Evolutionary conservation across 768 basidiomycete genomes (phyloP).

Genomic region (Xerocomus potaroensis): DNA sequence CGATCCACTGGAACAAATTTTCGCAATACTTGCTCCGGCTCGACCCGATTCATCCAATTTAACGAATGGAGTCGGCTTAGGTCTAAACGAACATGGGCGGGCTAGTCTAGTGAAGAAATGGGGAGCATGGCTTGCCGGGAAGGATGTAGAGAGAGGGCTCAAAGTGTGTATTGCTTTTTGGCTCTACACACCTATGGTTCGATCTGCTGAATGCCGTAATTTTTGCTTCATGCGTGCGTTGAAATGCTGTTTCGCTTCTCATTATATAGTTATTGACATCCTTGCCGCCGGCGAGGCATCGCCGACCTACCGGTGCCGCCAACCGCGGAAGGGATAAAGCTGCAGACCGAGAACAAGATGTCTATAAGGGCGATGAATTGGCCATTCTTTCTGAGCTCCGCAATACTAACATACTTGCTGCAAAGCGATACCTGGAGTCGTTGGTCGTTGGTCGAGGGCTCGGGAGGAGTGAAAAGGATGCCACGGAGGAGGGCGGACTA

Average conservation of each 20-base stretch:
- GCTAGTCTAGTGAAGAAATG: constrained; percentile 61
- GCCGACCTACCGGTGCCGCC: constrained; percentile 15
- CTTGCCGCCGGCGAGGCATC: constrained; percentile 14
- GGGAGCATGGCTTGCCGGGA: constrained; percentile 75
- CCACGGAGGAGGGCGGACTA: constrained; percentile 32
- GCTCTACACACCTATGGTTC: background rate
- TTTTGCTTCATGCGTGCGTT: background rate
- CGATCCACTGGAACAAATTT: constrained; percentile 29
- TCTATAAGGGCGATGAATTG: constrained; percentile 23
- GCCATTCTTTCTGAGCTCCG: constrained; percentile 28
- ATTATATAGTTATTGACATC: constrained; percentile 21
- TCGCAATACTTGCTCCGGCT: constrained; percentile 19
- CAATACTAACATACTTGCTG: constrained; percentile 38
- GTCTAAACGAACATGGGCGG: constrained; percentile 39
- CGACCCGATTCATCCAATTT: constrained; percentile 4
- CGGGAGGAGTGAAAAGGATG: constrained; percentile 23
- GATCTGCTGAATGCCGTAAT: background rate
- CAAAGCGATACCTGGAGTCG: constrained; percentile 73
- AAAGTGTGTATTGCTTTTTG: constrained; percentile 41
- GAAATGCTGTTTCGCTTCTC: background rate
- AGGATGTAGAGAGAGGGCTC: constrained; percentile 65
- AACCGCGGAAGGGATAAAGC: constrained; percentile 21
- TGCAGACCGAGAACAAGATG: constrained; percentile 23
- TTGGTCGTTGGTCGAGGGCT: constrained; percentile 63
- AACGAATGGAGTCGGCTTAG: background rate